Evolutionary conservation across 1,284 basidiomycete genomes (phyloP).

Genomic region (Schizophyllum commune): DNA sequence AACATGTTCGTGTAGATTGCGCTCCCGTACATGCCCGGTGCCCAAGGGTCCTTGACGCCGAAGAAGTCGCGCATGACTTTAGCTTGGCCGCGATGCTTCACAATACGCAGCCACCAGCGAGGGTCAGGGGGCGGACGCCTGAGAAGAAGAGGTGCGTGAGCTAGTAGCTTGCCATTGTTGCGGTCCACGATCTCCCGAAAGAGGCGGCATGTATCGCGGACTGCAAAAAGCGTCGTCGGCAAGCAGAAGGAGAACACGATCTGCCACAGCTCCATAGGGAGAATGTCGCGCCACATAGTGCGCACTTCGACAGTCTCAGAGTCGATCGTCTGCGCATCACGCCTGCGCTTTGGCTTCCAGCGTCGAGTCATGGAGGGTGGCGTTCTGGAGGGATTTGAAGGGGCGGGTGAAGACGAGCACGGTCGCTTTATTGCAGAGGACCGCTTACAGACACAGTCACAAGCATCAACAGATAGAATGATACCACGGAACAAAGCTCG

Average conservation of each 20-base stretch:
- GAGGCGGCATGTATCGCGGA: not conserved
- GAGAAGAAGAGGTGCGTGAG: not conserved
- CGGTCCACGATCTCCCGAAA: not conserved
- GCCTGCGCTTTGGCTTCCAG: too few species aligned
- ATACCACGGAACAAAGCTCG: too few species aligned
- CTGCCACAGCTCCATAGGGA: not conserved
- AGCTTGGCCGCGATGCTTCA: not conserved
- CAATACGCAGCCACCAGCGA: not conserved
- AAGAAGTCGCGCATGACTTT: not conserved
- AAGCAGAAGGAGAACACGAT: not conserved
- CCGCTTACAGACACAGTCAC: too few species aligned
- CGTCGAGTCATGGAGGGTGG: too few species aligned
- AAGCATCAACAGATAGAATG: too few species aligned
- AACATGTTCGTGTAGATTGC: not conserved
- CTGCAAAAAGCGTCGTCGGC: not conserved
- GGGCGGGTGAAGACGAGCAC: too few species aligned
- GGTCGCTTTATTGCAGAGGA: too few species aligned
- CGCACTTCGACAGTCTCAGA: too few species aligned
- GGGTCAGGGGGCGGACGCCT: not conserved
- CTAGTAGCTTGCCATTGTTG: not conserved
- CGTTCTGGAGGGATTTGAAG: too few species aligned
- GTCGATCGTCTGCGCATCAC: too few species aligned
- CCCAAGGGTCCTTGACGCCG: not conserved
- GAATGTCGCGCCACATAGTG: not conserved
- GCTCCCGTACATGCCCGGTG: not conserved